Base-by-base conservation (phyloP, 805 yeast species). In the Candida oleophila region DNA sequence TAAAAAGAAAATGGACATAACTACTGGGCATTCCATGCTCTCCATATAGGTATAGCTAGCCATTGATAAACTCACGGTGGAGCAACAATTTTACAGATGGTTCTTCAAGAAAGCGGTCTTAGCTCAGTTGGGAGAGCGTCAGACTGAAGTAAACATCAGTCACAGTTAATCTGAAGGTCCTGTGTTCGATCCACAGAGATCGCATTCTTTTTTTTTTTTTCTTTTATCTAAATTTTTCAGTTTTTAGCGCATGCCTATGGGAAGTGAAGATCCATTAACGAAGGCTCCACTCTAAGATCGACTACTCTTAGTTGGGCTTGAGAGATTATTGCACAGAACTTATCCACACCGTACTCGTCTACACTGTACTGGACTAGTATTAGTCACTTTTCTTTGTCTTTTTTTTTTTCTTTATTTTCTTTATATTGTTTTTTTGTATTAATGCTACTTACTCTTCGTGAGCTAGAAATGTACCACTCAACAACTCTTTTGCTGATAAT, bases 151-250 rank as follows among this genome's bases (percentile, higher is more conserved):
- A 19, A 50, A 55, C 53, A 53, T 52, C 59, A 46, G 60, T 57
- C 55, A 51, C 55, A 51, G 55, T 51, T 55, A 48, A 56, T 58
- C 64, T 59, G 61, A 51, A 57, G 61, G 61, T 59, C 62, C 55
- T 58, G 61, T 55, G 61, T 56, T 58, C 62, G 61, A 56, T 57
- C 62, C 63, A 56, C 64, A 56, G 56, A 55, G 55, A 45, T 55
- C 63, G 63, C 63, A 59, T 48, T 43, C 20, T 49, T 49, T 46
- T 51, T 49, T 50, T 44, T 20, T 38, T 25, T 7, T 36, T 36
- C 22, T 12, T 36, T 19, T 36, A 36, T 18, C 18, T 15, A 15
- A 7, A 9, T 16, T 36, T 7, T 19, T 36, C 18, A 36, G 4
- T 36, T 12, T 5, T 34, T n/a, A n/a, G n/a, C n/a, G n/a, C n/a